Evolutionary conservation across 129 eudicot species (phyloP).

Genomic region (Artemisia annua): DNA sequence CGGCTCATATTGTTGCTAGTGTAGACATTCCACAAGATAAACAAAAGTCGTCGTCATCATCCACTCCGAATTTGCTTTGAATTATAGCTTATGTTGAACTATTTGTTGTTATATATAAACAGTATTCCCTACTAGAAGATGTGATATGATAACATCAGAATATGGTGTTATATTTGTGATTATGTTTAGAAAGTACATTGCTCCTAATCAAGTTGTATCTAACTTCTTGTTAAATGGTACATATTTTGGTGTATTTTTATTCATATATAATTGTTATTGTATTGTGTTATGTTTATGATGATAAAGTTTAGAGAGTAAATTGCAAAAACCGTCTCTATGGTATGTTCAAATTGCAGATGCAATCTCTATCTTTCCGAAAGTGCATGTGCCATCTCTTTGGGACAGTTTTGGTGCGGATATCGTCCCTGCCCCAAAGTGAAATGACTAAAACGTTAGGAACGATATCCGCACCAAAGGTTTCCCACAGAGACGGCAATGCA

Average conservation of each 20-base stretch:
- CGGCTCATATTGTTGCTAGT: constrained; percentile 48
- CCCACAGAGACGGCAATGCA: too few species aligned
- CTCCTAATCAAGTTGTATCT: neutral
- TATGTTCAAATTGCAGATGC: too few species aligned
- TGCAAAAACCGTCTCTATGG: too few species aligned
- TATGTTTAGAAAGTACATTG: constrained; percentile 31
- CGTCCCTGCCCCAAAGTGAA: too few species aligned
- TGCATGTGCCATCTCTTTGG: too few species aligned
- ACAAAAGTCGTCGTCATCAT: constrained; percentile 9
- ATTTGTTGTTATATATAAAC: constrained; percentile 22
- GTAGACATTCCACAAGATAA: constrained; percentile 49
- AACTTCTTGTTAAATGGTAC: constrained; percentile 19
- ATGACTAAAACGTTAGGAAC: too few species aligned
- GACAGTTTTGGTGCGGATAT: too few species aligned
- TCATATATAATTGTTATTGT: neutral
- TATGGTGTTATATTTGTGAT: constrained; percentile 29
- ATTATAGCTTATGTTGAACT: neutral
- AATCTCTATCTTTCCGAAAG: too few species aligned
- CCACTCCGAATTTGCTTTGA: constrained; percentile 32
- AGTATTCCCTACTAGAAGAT: constrained; percentile 26
- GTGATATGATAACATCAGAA: constrained; percentile 29
- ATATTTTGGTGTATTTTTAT: constrained; percentile 17
- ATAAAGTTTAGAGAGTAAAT: too few species aligned
- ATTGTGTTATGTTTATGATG: neutral
- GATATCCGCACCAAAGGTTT: too few species aligned